These are phyloP conservation scores for Flammula alnicola DNA, from an alignment of 1,284 basidiomycete genomes.

Conservation along the genomic window DNA sequence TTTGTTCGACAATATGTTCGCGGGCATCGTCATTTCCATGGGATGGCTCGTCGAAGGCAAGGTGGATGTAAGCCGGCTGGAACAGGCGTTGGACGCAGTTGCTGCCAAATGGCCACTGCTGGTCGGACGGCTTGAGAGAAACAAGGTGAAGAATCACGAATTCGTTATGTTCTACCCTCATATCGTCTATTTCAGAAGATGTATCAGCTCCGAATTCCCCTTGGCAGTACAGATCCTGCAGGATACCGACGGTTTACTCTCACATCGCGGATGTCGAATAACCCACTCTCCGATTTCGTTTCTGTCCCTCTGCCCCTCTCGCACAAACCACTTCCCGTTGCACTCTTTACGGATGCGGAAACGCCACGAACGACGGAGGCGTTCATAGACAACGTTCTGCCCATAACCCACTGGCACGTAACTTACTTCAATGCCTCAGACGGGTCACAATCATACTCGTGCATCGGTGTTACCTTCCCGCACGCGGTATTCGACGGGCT, in stretches of 20 bases:
- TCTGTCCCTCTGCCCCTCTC: background rate
- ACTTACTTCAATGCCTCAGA: background rate
- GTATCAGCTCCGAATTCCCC: background rate
- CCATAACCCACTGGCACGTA: conserved; percentile 1
- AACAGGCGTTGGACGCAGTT: background rate
- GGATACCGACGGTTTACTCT: background rate
- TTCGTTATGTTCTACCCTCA: background rate
- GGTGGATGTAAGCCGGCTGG: background rate
- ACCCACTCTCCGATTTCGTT: background rate
- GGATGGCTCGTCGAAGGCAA: conserved; percentile 4
- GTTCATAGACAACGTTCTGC: background rate
- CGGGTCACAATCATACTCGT: background rate
- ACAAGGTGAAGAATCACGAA: background rate
- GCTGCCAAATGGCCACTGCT: background rate
- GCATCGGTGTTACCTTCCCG: conserved; percentile 2
- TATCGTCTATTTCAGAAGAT: background rate
- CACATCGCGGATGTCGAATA: background rate
- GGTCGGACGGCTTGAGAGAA: background rate
- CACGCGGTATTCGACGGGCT: conserved; percentile 2
- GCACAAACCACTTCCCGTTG: background rate
- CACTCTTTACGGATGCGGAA: background rate
- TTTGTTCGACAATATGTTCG: background rate
- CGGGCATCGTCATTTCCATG: background rate
- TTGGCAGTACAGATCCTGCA: background rate
- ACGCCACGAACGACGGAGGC: background rate